Conservation (phyloP, 148 eudicot genomes). For the Dysphania ambrosioides region DNA sequence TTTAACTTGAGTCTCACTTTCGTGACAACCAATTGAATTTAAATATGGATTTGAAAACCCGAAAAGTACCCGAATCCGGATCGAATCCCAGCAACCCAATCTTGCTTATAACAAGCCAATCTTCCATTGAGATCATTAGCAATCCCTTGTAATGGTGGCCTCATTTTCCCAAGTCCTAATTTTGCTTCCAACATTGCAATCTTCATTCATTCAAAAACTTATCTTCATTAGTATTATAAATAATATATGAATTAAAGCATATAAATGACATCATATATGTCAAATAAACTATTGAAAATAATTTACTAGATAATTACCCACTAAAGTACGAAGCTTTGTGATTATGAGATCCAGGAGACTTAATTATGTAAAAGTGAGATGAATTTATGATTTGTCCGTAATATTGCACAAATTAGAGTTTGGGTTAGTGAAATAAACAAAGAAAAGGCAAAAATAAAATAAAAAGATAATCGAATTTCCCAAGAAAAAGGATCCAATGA, state of each 20-base stretch:
- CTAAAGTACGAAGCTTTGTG: no score
- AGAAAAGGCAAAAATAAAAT: neutral
- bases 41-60: neutral
- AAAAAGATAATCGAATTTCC: neutral
- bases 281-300: no score
- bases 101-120: constrained; percentile 54
- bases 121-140: constrained; percentile 50
- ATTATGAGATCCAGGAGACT: no score
- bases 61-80: constrained; percentile 49
- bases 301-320: no score
- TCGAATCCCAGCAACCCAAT: constrained; percentile 55
- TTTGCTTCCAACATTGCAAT: neutral
- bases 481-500: constrained; percentile 5
- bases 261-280: no score
- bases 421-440: no score
- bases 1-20: neutral
- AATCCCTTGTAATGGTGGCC: constrained; percentile 53
- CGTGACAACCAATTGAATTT: neutral
- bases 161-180: constrained; percentile 30
- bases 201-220: neutral
- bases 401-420: no score
- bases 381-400: no score
- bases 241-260: no score
- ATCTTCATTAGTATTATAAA: neutral
- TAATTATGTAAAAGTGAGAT: no score